phyloP scores from a whole-genome alignment of 495 filamentous ascomycete species.

The Xylaria telfairii region DNA sequence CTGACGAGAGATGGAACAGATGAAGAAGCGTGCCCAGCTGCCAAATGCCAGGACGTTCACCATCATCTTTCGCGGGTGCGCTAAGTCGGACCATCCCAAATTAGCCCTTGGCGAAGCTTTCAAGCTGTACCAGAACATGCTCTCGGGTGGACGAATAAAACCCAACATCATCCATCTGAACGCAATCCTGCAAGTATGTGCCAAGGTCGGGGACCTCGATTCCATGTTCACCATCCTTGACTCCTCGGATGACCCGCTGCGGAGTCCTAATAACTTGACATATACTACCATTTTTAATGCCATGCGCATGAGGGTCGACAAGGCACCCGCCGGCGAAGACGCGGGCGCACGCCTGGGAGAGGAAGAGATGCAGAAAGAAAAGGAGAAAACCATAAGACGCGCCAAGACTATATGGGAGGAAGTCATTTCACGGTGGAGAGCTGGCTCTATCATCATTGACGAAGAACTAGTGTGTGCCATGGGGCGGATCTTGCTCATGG shows the following conservation, averaged over 20 bases:
- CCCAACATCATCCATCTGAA: slow-evolving; percentile 83
- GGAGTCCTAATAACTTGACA: slow-evolving; percentile 70
- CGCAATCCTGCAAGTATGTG: slow-evolving; percentile 81
- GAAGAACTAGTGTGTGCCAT: slow-evolving; percentile 76
- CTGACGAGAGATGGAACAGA: slow-evolving; percentile 55
- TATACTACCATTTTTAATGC: slow-evolving; percentile 84
- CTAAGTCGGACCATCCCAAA: slow-evolving; percentile 55
- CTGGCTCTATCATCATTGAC: slow-evolving; percentile 71
- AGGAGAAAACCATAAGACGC: slow-evolving; percentile 49
- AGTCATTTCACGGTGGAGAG: slow-evolving; percentile 71
- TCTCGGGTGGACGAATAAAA: slow-evolving; percentile 60
- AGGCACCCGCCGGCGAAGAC: slow-evolving; percentile 27
- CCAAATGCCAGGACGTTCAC: slow-evolving; percentile 83
- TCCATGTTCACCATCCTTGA: slow-evolving; percentile 73
- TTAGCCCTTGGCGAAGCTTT: slow-evolving; percentile 66
- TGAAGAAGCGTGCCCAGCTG: slow-evolving; percentile 86
- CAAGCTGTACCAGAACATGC: slow-evolving; percentile 75
- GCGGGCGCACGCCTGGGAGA: slow-evolving; percentile 23
- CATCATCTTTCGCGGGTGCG: slow-evolving; percentile 78
- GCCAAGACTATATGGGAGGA: slow-evolving; percentile 82
- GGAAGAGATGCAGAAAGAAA: slow-evolving; percentile 44
- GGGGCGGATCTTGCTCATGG: slow-evolving; percentile 71
- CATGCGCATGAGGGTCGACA: slow-evolving; percentile 48
- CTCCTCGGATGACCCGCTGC: slow-evolving; percentile 65
- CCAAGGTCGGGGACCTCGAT: slow-evolving; percentile 71